phyloP scores from a whole-genome alignment of 106 monocot genomes.

The Alisma plantagoaquatica region DNA sequence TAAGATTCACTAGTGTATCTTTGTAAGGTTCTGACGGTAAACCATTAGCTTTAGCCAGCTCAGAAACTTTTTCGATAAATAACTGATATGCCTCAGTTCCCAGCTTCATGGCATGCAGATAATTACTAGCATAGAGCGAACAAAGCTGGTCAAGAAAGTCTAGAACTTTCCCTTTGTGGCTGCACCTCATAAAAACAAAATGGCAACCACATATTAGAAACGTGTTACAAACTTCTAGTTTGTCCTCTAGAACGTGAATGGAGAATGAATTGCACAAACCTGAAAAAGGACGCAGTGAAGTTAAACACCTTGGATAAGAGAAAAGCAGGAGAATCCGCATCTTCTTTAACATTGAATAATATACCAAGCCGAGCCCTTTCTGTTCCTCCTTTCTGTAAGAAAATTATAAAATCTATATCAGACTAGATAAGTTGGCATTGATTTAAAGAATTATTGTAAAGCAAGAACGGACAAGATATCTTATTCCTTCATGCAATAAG shows the following conservation, averaged over 20 bases:
- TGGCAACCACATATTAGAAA: neutral
- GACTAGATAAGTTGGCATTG: neutral
- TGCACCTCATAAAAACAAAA: conserved; percentile 16
- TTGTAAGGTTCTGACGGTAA: conserved; percentile 51
- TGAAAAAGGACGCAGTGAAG: conserved; percentile 45
- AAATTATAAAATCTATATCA: too few relatives aligned
- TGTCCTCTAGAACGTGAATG: too few relatives aligned
- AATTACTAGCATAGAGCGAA: conserved; percentile 48
- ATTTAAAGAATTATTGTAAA: neutral
- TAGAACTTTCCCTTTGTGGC: conserved; percentile 56
- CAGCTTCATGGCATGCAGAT: conserved; percentile 13
- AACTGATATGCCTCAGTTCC: conserved; percentile 23
- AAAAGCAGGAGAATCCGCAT: conserved; percentile 39
- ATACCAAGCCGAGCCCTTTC: conserved; percentile 66
- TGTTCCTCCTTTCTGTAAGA: conserved; percentile 60
- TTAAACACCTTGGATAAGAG: conserved; percentile 57
- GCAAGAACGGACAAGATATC: conserved; percentile 45
- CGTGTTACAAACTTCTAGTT: too few relatives aligned
- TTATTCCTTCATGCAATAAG: conserved; percentile 70
- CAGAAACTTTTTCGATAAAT: conserved; percentile 52
- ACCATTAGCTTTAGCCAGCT: conserved; percentile 51
- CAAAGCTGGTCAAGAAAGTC: conserved; percentile 73
- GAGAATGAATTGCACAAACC: too few relatives aligned
- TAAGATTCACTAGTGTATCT: conserved; percentile 28
- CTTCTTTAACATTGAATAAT: conserved; percentile 29